phyloP scores from a whole-genome alignment of 2,329 filamentous ascomycete genomes.

The Phoma herbarum region DNA sequence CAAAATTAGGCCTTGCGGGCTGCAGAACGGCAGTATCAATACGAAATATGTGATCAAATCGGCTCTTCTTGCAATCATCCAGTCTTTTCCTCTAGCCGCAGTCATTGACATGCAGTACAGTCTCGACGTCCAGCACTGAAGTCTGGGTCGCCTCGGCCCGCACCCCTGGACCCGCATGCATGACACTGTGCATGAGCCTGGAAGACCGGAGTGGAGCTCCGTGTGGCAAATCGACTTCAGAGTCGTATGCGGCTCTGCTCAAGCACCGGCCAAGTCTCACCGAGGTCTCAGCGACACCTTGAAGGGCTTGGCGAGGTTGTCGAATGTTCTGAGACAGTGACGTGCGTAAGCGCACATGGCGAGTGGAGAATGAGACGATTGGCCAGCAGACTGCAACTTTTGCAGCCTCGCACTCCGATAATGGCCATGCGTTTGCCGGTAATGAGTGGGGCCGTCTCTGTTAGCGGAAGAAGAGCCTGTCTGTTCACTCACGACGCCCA shows the following conservation, averaged over 20 bases:
- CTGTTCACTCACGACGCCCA: too few species aligned
- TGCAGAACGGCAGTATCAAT: constrained; percentile 9
- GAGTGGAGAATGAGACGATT: constrained; percentile 13
- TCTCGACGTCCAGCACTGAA: not conserved
- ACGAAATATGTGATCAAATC: constrained; percentile 5
- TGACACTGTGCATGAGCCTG: not conserved
- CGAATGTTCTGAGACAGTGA: constrained; percentile 10
- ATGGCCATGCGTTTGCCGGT: not conserved
- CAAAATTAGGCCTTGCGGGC: constrained; percentile 1
- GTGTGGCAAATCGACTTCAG: constrained; percentile 7
- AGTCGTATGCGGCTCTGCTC: not conserved
- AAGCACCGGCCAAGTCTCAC: constrained; percentile 33
- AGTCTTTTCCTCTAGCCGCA: not conserved
- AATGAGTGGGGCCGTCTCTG: not conserved
- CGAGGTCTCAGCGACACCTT: constrained; percentile 34
- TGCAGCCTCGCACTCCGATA: not conserved
- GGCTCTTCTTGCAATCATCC: not conserved
- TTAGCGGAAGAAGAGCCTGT: too few species aligned
- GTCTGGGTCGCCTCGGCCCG: constrained; percentile 13
- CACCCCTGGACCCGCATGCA: constrained; percentile 7
- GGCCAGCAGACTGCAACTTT: constrained; percentile 5
- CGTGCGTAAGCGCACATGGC: constrained; percentile 5
- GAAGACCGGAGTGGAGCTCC: constrained; percentile 2
- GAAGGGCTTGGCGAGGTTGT: constrained; percentile 25
- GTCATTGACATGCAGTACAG: not conserved